Percentiles rank a stretch among this genome's conserved stretches.
phyloP scores from a whole-genome alignment of 2,329 filamentous ascomycete genomes.

The Graphilbum sp. region DNA sequence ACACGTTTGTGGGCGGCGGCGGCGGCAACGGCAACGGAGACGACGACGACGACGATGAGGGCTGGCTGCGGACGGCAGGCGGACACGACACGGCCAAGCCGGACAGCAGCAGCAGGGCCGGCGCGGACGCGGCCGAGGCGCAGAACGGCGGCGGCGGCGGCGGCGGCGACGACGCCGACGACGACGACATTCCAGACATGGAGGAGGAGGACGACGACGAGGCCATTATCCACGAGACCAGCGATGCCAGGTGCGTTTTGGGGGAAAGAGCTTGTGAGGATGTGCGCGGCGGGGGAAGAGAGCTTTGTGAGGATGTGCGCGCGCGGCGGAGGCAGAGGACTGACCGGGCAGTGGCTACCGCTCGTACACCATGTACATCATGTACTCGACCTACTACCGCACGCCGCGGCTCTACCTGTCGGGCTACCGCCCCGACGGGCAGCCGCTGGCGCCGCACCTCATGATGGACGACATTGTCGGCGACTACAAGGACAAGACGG shows the following conservation, averaged over 20 bases:
- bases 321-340: too few relatives aligned
- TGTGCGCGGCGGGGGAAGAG: too few relatives aligned
- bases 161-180: constrained; percentile 51
- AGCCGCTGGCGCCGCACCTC: constrained; percentile 24
- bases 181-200: constrained; percentile 91
- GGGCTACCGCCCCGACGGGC: constrained; percentile 65
- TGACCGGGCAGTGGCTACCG: constrained; percentile 55
- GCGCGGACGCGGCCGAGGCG: too few relatives aligned
- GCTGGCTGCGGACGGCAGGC: constrained; percentile 81
- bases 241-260: constrained; percentile 25
- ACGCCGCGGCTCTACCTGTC: constrained; percentile 91
- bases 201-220: constrained; percentile 96
- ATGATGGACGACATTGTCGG: constrained; percentile 25
- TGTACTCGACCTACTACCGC: constrained; percentile 91
- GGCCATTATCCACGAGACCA: constrained; percentile 74
- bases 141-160: constrained; percentile 46
- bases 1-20: constrained; percentile 80
- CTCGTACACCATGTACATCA: constrained; percentile 97
- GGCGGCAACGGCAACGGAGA: constrained; percentile 58
- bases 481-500: constrained; percentile 53
- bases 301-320: too few relatives aligned
- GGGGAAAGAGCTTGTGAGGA: not conserved
- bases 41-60: constrained; percentile 52
- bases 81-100: not conserved
- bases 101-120: not conserved